Percentiles rank a stretch among this genome's conserved stretches.
phyloP scores from a whole-genome alignment of 495 filamentous ascomycete species.

The Achaetomiella virescens region DNA sequence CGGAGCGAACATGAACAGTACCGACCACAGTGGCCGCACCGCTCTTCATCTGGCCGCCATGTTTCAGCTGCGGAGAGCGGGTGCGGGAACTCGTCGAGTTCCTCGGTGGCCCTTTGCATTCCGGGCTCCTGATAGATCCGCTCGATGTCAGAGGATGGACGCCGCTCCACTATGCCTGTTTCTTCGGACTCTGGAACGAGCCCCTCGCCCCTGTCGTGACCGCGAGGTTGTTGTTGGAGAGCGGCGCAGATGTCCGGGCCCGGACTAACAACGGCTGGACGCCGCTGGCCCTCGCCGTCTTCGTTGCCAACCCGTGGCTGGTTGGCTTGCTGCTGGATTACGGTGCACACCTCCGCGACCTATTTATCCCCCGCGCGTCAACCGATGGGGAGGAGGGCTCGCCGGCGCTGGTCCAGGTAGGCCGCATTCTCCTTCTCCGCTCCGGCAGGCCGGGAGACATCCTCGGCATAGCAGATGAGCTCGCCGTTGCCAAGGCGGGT shows the following conservation, averaged over 20 bases:
- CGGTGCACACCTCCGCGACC: neutral
- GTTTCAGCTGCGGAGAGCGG: neutral
- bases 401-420: neutral
- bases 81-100: constrained; percentile 2
- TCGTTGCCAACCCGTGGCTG: neutral
- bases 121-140: constrained; percentile 10
- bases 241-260: constrained; percentile 8
- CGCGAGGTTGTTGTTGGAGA: constrained; percentile 3
- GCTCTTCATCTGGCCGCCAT: constrained; percentile 14
- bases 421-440: neutral
- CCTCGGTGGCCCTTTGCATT: constrained; percentile 3
- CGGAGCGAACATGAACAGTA: constrained; percentile 10
- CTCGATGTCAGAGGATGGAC: constrained; percentile 15
- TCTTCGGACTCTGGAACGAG: constrained; percentile 6
- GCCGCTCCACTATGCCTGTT: constrained; percentile 19
- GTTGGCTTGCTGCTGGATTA: constrained; percentile 4
- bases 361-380: neutral
- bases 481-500: neutral
- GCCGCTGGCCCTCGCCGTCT: constrained; percentile 2
- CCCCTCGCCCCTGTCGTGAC: neutral
- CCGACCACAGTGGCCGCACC: constrained; percentile 2
- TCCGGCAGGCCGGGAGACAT: neutral
- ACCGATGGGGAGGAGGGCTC: neutral
- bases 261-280: constrained; percentile 10
- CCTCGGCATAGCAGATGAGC: neutral